Percentiles rank a stretch among this genome's conserved stretches.
Conservation (phyloP, 1,284 basidiomycete species). For the Malassezia psittaci region DNA sequence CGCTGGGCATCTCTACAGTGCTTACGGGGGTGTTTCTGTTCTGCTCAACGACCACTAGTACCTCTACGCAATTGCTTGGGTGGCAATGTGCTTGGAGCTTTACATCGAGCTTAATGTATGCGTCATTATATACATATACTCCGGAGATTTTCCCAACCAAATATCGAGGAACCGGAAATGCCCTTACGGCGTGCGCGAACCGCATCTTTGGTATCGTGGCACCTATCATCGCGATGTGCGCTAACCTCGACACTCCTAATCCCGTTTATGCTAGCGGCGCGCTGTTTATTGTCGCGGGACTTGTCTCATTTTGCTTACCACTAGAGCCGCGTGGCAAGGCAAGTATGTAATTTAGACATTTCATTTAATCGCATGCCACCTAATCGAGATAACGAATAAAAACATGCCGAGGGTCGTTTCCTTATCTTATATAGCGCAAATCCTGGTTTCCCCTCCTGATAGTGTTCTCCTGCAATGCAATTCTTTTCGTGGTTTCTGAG, state of each 20-base stretch:
- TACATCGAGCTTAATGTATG: conserved; percentile 5
- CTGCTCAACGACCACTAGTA: conserved; percentile 5
- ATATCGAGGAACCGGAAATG: conserved; percentile 12
- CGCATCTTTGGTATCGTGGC: conserved; percentile 14
- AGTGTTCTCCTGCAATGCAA: too few species aligned
- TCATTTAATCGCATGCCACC: neutral
- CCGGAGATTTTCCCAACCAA: conserved; percentile 13
- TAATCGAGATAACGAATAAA: too few species aligned
- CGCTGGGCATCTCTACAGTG: neutral
- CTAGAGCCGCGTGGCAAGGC: conserved; percentile 6
- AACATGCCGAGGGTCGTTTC: too few species aligned
- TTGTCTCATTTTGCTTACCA: conserved; percentile 2
- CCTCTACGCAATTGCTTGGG: conserved; percentile 2
- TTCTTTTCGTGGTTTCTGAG: too few species aligned
- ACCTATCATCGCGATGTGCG: conserved; percentile 9
- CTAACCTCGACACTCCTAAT: conserved; percentile 49
- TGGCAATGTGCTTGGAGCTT: conserved; percentile 16
- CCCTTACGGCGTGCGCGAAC: conserved; percentile 2
- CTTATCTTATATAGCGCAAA: too few species aligned
- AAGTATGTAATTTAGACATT: neutral
- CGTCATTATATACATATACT: conserved; percentile 11
- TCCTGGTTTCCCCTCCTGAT: too few species aligned
- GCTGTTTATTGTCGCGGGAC: conserved; percentile 7
- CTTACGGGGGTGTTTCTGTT: conserved; percentile 12
- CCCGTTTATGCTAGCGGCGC: conserved; percentile 33